Evolutionary conservation across 208 protist genomes (phyloP).

Genomic region (Perkinsela sp.): DNA sequence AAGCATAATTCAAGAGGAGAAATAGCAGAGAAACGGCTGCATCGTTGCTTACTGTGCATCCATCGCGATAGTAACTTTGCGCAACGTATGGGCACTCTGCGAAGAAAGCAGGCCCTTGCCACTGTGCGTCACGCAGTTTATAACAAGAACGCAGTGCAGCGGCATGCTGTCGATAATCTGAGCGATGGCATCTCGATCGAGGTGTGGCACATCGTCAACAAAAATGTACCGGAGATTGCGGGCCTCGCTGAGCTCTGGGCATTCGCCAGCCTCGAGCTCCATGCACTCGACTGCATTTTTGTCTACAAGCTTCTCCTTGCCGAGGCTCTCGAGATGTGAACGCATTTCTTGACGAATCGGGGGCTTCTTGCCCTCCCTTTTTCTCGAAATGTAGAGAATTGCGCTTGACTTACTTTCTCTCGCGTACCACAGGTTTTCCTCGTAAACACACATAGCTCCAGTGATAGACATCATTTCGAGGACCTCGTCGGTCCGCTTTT

Average conservation of each 20-base stretch:
- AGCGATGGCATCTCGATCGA: not conserved
- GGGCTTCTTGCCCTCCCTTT: not conserved
- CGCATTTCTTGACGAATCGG: not conserved
- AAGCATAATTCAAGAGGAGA: too few species aligned
- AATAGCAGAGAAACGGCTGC: too few species aligned
- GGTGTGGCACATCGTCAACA: not conserved
- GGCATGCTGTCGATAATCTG: not conserved
- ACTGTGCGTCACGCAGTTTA: not conserved
- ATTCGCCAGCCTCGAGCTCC: not conserved
- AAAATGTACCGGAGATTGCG: not conserved
- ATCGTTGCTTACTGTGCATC: too few species aligned
- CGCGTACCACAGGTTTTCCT: not conserved
- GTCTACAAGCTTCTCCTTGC: not conserved
- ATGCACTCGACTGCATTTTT: not conserved
- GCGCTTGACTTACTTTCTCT: not conserved
- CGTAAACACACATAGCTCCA: not conserved
- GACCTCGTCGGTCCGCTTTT: conserved; percentile 13
- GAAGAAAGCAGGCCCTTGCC: not conserved
- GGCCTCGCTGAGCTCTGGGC: not conserved
- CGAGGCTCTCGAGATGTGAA: not conserved
- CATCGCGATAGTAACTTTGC: too few species aligned
- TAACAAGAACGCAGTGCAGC: not conserved
- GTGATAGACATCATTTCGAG: not conserved
- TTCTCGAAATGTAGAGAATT: not conserved
- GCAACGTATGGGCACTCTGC: too few species aligned